Evolutionary conservation across 2,329 filamentous ascomycete genomes (phyloP), one percentile per base, ranked within the genome.

Genomic region (Bipolaris zeicola): DNA sequence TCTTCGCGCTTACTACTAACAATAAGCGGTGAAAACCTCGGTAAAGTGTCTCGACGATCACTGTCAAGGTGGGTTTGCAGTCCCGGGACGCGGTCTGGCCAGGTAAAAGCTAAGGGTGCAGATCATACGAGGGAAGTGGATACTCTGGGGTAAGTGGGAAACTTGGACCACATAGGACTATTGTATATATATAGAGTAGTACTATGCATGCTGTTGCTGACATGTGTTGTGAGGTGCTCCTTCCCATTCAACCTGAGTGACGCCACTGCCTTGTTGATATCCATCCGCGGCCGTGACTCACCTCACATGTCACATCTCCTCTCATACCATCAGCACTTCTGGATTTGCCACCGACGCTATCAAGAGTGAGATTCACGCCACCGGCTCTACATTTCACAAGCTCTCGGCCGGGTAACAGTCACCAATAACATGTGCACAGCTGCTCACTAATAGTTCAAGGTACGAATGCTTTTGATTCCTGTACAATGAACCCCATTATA

Each of bases 1-100:
- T 38, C 37, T 10, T 38, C 6, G 37, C 10, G 37, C n/a, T 11
- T 18, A 7, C 37, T 8, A 8, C 3, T 34, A 26, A 18, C 16
- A 24, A 26, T 48, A 48, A 52, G 43, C 43, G 34, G 43, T 43
- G 47, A 41, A 36, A 18, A 4, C 34, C 43, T 52, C 43, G 41
- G 50, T 20, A 11, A 16, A 33, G 16, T 47, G 34, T 18, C 42
- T 48, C 22, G 50, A 43, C 42, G 18, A 16, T 52, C 26, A 28
- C 31, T 20, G 10, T 26, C 5, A 22, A 52, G 16, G 6, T n/a
- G n/a, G 14, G 18, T 5, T 14, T 52, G 24, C 42, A 13, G 2
- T 31, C 28, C 10, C 10, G 10, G 4, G 28, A 10, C 10, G 43
- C 24, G 0, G 11, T 33, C 13, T 48, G 2, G 34, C 4, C 14